Percentiles rank a stretch among this genome's conserved stretches.
Conservation (phyloP, 148 eudicot genomes). For the Rhododendron kiyosumense region DNA sequence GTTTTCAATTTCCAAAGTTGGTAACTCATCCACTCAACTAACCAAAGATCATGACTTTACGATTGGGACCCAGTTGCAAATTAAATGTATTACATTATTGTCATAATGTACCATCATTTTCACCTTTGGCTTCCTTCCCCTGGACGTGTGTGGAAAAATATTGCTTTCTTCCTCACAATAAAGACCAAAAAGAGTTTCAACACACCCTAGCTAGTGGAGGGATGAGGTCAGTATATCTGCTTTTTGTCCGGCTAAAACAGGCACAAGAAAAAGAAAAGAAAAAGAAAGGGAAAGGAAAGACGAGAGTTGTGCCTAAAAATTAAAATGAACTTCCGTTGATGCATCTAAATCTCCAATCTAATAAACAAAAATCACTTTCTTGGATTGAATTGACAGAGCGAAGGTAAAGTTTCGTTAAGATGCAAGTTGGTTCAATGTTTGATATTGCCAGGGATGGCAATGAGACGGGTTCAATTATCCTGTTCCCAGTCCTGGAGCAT, state of each 20-base stretch:
- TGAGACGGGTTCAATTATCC: neutral
- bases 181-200: neutral
- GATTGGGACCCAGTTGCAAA: neutral
- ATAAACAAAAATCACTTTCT: neutral
- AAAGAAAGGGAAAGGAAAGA: neutral
- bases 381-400: neutral
- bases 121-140: neutral
- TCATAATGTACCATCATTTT: neutral
- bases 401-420: too few relatives aligned
- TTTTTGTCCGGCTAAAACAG: neutral
- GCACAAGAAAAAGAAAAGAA: neutral
- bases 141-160: conserved; percentile 9
- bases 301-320: neutral
- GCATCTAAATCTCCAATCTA: neutral
- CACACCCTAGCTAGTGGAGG: neutral
- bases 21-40: neutral
- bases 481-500: too few relatives aligned
- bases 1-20: neutral
- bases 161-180: neutral
- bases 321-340: neutral
- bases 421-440: neutral
- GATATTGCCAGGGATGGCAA: neutral
- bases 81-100: neutral
- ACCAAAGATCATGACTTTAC: neutral
- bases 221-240: conserved; percentile 5